A percentile compares a stretch with the other conserved stretches of the same genome.
These are phyloP conservation scores for Chernovozyma sophiae-reginae DNA, from an alignment of 1,139 yeast species.

Conservation along the genomic window DNA sequence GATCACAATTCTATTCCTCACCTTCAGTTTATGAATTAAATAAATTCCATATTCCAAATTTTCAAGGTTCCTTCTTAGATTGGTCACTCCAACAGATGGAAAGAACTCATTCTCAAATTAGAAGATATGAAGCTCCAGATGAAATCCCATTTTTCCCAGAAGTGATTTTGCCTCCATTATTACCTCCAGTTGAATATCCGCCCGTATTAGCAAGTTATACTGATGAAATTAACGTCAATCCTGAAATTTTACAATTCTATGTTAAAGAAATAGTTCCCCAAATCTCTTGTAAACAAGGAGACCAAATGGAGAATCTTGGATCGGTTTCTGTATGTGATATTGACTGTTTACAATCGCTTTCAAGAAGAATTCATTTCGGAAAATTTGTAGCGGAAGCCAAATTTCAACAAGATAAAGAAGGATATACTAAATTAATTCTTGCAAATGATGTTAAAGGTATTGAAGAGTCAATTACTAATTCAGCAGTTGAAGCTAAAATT, in stretches of 20 bases:
- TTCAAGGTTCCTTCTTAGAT: conserved; percentile 80
- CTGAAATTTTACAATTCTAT: conserved; percentile 62
- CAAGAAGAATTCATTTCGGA: conserved; percentile 96
- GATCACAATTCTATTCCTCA: conserved; percentile 81
- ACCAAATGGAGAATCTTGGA: conserved; percentile 83
- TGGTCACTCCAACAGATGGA: conserved; percentile 81
- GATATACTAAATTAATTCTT: conserved; percentile 60
- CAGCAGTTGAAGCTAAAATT: conserved; percentile 81
- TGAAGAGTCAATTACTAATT: conserved; percentile 76
- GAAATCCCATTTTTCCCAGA: conserved; percentile 88
- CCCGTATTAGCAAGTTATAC: conserved; percentile 69
- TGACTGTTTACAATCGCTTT: conserved; percentile 79
- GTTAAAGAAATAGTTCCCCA: conserved; percentile 68
- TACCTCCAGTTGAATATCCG: conserved; percentile 81
- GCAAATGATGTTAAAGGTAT: conserved; percentile 69
- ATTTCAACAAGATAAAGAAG: conserved; percentile 63
- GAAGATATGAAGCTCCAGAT: conserved; percentile 94
- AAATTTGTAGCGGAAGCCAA: conserved; percentile 96
- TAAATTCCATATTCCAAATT: conserved; percentile 59
- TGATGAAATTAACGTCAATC: conserved; percentile 72
- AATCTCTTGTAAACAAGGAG: conserved; percentile 65
- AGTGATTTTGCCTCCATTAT: conserved; percentile 57
- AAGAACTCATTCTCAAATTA: conserved; percentile 72
- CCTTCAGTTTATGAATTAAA: conserved; percentile 67
- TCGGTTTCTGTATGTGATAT: conserved; percentile 83